Base-by-base conservation (phyloP, 768 basidiomycete species). In the Boletus sp. region DNA sequence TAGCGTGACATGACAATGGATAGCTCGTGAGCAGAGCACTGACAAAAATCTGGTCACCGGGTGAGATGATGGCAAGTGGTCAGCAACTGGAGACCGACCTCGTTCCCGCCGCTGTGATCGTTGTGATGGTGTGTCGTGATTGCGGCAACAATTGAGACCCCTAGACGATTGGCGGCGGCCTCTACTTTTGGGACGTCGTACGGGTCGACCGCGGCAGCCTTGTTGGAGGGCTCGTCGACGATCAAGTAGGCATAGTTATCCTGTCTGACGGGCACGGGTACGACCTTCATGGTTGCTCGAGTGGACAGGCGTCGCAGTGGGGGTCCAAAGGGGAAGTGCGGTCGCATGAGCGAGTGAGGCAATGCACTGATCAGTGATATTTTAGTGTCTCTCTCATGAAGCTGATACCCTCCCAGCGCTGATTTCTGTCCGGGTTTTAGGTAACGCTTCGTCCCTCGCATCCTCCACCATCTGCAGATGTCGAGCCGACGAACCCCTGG, bases 101-200 rank as follows among this genome's bases (percentile, higher is more conserved):
- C 67, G 71, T 95, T 96, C 33, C 93, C 93, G 19, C 90, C 91
- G 59, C 85, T 87, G 69, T 94, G 93, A 74, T 98, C 95, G 58
- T 78, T 64, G 70, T 97, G 95, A 70, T 94, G 92, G 71, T 97
- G 96, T 3, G 96, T 98, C 13, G 93, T 97, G 61, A 98, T 78
- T 23, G 75, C 80, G 38, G 88, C 85, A 34, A 89, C 77, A 53
- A 94, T 78, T 43, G 79, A 67, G 25, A 92, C 87, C 9, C 77
- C 83, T 37, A 82, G 79, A 10, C 74, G 70, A 40, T 83, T 71
- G 2, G 90, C 93, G 1, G 80, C 83, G 0, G 76, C 80, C 34
- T 77, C 65, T 4, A 94, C 83, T 65, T 85, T 90, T 41, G 78
- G 66, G 0, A 91, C 81, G 61, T 93, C 89, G 66, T 79, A 93